Conservation (phyloP, 2,329 filamentous ascomycete species). For the Alternaria longipes region DNA sequence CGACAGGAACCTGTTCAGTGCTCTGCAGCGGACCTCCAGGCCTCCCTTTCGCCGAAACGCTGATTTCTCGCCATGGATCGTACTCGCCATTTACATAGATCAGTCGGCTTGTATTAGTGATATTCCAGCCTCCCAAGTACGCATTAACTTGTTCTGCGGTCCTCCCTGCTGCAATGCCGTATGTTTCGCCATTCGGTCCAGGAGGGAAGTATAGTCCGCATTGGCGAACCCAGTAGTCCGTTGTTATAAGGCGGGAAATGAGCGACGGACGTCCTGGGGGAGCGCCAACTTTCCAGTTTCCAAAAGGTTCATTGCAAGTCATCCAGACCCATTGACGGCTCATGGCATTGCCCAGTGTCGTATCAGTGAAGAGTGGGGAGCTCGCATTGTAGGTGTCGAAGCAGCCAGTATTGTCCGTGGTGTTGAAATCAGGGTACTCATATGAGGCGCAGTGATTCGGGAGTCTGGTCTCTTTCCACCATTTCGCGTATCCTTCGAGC, state of each 20-base stretch:
- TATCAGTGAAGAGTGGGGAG: not conserved
- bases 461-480: not conserved
- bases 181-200: conserved; percentile 2
- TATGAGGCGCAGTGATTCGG: not conserved
- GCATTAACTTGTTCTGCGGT: not conserved
- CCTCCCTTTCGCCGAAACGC: not conserved
- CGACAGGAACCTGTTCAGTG: not conserved
- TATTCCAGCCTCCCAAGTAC: not conserved
- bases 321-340: conserved; percentile 1
- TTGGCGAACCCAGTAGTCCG: not conserved
- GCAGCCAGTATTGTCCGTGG: not conserved
- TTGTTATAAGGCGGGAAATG: not conserved
- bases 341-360: not conserved
- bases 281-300: conserved; percentile 1
- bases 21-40: conserved; percentile 2
- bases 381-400: not conserved
- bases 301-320: not conserved
- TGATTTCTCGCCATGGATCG: not conserved
- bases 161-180: not conserved
- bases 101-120: not conserved
- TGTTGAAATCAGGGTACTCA: not conserved
- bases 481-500: conserved; percentile 3
- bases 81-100: not conserved
- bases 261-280: not conserved
- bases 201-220: not conserved